phyloP scores from a whole-genome alignment of 192 early-diverging fungal genomes.

The Coemansia sp. region DNA sequence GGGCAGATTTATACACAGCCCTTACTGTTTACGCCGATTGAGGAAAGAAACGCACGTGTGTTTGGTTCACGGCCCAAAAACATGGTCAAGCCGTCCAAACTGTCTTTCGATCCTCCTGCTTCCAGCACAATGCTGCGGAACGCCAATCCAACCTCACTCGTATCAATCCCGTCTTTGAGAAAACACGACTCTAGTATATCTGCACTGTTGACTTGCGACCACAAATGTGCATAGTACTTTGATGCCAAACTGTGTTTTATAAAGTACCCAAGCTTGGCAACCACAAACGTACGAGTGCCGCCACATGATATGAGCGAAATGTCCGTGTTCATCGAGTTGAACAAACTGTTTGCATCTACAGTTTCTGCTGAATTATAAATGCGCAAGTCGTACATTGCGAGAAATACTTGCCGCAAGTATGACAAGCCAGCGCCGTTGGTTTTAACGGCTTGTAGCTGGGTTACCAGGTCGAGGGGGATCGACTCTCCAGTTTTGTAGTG shows the following conservation, averaged over 20 bases:
- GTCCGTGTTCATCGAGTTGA: conserved; percentile 29
- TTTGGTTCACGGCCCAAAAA: neutral
- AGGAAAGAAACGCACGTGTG: neutral
- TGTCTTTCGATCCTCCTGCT: neutral
- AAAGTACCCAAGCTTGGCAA: conserved; percentile 58
- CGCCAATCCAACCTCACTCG: neutral
- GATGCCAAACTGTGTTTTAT: conserved; percentile 64
- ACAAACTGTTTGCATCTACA: conserved; percentile 31
- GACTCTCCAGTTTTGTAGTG: conserved; percentile 66
- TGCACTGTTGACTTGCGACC: conserved; percentile 71
- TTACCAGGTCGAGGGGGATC: conserved; percentile 64
- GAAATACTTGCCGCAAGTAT: conserved; percentile 66
- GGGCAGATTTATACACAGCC: no score
- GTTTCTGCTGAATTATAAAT: conserved; percentile 58
- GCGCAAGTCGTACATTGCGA: conserved; percentile 66
- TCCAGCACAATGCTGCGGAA: neutral
- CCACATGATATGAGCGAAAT: conserved; percentile 15
- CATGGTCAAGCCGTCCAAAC: neutral
- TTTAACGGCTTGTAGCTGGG: conserved; percentile 59
- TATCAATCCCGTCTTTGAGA: neutral
- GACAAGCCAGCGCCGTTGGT: conserved; percentile 63
- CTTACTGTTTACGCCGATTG: neutral
- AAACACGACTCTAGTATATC: conserved; percentile 59
- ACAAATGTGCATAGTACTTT: conserved; percentile 72
- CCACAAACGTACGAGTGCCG: conserved; percentile 39